Conservation (phyloP, 805 yeast genomes). For the Komagataella kurtzmanii region DNA sequence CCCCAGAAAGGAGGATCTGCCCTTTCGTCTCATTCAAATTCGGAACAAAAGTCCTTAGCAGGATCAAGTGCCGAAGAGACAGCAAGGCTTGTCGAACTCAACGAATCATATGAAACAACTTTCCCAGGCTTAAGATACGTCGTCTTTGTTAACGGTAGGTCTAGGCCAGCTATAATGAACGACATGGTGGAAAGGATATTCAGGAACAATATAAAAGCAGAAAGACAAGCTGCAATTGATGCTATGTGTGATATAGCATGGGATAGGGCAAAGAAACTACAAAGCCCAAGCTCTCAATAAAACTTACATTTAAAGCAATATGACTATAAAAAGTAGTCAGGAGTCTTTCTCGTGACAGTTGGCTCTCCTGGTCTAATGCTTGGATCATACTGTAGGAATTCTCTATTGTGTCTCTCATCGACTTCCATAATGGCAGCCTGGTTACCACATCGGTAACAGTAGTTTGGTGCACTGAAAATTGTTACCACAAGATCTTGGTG, state of each 20-base stretch:
- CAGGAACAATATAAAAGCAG: conserved; percentile 37
- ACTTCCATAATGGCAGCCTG: conserved; percentile 98
- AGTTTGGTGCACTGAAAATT: conserved; percentile 89
- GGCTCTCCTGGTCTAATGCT: conserved; percentile 97
- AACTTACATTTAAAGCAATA: background rate
- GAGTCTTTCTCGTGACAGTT: conserved; percentile 90
- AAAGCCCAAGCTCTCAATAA: conserved; percentile 8
- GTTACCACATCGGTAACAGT: conserved; percentile 95
- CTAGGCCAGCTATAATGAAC: conserved; percentile 49
- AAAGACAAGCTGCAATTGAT: conserved; percentile 53
- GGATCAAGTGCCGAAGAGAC: conserved; percentile 36
- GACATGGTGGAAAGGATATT: conserved; percentile 47
- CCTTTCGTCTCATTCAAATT: conserved; percentile 50
- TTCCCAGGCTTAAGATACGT: conserved; percentile 70
- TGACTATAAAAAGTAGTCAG: conserved; percentile 69
- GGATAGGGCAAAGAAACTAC: conserved; percentile 54
- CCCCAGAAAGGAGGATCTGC: conserved; percentile 28
- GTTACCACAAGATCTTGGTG: conserved; percentile 93
- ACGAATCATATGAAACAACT: conserved; percentile 28
- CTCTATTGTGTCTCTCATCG: conserved; percentile 85
- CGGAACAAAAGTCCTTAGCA: conserved; percentile 58
- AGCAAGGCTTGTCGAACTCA: conserved; percentile 33
- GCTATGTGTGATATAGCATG: conserved; percentile 90
- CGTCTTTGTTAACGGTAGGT: conserved; percentile 78
- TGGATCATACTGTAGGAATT: conserved; percentile 91